phyloP scores from a whole-genome alignment of 148 eudicot genomes.

The Dianthus caryophyllus region DNA sequence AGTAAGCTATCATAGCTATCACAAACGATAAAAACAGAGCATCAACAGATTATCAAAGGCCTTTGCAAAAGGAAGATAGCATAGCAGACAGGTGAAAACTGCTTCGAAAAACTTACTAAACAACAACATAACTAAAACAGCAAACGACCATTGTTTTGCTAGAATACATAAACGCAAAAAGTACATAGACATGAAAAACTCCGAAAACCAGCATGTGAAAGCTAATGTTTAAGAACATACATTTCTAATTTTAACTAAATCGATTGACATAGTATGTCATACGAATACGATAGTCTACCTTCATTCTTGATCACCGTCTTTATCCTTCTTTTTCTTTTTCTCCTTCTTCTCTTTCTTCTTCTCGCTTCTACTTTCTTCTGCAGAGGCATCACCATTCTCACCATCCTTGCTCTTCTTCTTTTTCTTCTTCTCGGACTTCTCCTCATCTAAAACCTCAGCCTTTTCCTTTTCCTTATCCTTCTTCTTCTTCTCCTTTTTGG shows the following conservation, averaged over 20 bases:
- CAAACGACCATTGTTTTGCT: slow-evolving; percentile 12
- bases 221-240: slow-evolving; percentile 21
- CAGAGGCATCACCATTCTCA: slow-evolving; percentile 30
- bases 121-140: slow-evolving; percentile 14
- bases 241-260: slow-evolving; percentile 22
- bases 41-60: neutral
- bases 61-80: neutral
- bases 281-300: slow-evolving; percentile 7
- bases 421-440: slow-evolving; percentile 48
- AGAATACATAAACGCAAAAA: slow-evolving; percentile 17
- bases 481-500: slow-evolving; percentile 31
- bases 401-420: slow-evolving; percentile 45
- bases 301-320: slow-evolving; percentile 44
- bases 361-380: slow-evolving; percentile 37
- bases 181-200: slow-evolving; percentile 1
- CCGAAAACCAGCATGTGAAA: neutral
- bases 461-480: slow-evolving; percentile 45
- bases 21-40: neutral
- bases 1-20: too few relatives aligned
- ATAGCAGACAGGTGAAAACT: neutral
- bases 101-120: neutral
- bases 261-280: slow-evolving; percentile 10
- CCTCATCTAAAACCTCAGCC: slow-evolving; percentile 35
- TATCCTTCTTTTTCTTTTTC: slow-evolving; percentile 74
- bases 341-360: slow-evolving; percentile 56